Base-by-base conservation (phyloP, 208 protist genomes). In the Leishmania arabica region DNA sequence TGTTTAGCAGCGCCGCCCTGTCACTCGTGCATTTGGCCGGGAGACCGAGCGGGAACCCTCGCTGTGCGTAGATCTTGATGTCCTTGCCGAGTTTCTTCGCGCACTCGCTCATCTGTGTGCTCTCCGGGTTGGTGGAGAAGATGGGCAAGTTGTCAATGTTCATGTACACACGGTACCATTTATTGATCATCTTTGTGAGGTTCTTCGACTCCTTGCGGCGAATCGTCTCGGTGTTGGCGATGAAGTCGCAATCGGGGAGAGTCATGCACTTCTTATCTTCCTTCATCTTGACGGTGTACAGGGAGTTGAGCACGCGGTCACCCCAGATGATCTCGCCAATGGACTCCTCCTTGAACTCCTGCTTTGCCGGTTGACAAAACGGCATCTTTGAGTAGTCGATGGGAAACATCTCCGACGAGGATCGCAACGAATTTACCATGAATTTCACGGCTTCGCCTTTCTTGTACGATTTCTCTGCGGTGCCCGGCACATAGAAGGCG, bases 81-180 rank as follows among this genome's bases (percentile, higher is more conserved):
- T 88, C 77, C 75, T 87, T 87, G 37, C 60, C 40, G 27, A 87
- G n/a, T 21, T 84, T 78, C 17, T 60, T 27, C 19, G 15, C 31
- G 79, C 86, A 94, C 53, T 74, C 27, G 21, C 3, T 40, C 64
- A 85, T 80, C 8, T 72, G 42, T 37, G 72, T 70, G 1, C 37
- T 27, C 37, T 64, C n/a, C 31, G 77, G 71, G 0, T 56, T 65
- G 78, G 84, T 88, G 62, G 80, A 85, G 76, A 94, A 93, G 24
- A 88, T 87, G 13, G 91, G 92, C 49, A 97, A 85, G 79, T 97
- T 95, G 84, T 97, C 94, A 45, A 97, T 89, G 78, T 80, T 95
- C 89, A 97, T 93, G 72, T 91, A 90, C 27, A 89, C 94, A n/a
- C 94, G 92, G 77, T 96, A 97, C 31, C 88, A 90, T 34, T 83